phyloP scores from a whole-genome alignment of 225 moss, liverwort and hornwort species.

The Physcomitrium patens region DNA sequence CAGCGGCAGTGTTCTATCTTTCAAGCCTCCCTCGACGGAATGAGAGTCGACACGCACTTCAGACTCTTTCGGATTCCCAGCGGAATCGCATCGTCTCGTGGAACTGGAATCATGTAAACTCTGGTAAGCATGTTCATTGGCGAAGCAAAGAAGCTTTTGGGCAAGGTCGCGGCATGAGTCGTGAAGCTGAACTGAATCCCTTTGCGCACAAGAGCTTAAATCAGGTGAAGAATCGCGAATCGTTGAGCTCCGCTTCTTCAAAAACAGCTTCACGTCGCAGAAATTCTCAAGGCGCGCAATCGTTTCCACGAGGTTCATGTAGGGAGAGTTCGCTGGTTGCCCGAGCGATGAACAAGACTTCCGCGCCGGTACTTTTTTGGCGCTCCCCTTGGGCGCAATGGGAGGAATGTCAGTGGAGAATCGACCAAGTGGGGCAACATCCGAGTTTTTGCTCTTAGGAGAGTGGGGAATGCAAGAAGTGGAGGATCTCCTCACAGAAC shows the following conservation, averaged over 20 bases:
- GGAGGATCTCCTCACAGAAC: conserved; percentile 27
- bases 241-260: conserved; percentile 11
- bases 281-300: conserved; percentile 50
- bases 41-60: not conserved
- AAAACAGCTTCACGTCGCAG: conserved; percentile 42
- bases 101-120: not conserved
- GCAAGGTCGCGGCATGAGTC: conserved; percentile 43
- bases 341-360: conserved; percentile 37
- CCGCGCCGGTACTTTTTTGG: conserved; percentile 7
- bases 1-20: conserved; percentile 4
- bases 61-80: conserved; percentile 1
- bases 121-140: conserved; percentile 31
- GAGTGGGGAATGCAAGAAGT: conserved; percentile 18
- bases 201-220: not conserved
- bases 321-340: conserved; percentile 7
- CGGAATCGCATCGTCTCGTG: conserved; percentile 11
- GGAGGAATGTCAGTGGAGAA: conserved; percentile 34
- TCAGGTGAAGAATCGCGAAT: conserved; percentile 1
- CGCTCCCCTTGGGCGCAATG: not conserved
- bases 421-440: conserved; percentile 12
- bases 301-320: conserved; percentile 29
- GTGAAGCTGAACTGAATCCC: conserved; percentile 26
- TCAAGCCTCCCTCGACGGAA: not conserved
- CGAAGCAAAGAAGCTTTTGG: conserved; percentile 37
- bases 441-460: conserved; percentile 5